Base-by-base conservation (phyloP, 805 yeast species). In the Cyberlindnera xylosilytica region DNA sequence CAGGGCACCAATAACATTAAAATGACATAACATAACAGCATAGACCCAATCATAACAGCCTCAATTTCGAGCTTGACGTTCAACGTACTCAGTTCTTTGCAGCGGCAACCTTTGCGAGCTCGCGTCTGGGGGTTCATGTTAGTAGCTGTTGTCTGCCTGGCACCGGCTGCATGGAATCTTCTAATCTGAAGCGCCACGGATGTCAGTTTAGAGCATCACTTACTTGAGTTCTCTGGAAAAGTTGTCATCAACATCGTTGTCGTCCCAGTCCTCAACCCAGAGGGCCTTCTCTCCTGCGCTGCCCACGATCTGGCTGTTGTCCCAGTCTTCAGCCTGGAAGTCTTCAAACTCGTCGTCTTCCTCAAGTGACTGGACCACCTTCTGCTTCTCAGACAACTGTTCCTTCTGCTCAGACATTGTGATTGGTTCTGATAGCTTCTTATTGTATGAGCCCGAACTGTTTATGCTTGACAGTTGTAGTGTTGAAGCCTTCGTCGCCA, bases 251-350 rank as follows among this genome's bases (percentile, higher is more conserved):
- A 83, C 86, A 57, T 90, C 97, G 49, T 89, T 96, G 61, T 91
- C 95, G 53, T 86, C 97, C 99, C 99, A 91, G 62, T 88, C 91
- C 64, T 90, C 97, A 54, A 90, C 96, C 97, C 98, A 90, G 39
- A 90, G 76, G 48, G 79, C 74, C 54, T 77, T 65, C 63, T 76
- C 74, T 51, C 76, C 70, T 52, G 71, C 68, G 28, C 73, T 60
- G 47, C 74, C 72, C 50, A 78, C 61, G 43, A 82, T 63, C 55
- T 81, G 72, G 44, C 72, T 63, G 28, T 71, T 74, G n/a, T 76
- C 65, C 96, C 96, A 89, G 53, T 83, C 81, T 59, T 89, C 96
- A 42, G 79, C 88, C 13, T 96, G 97, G 70, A 91, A 91, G 61
- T 91, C 98, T 68, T 91, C 98, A 60, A 91, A 91, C 63, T 90